Evolutionary conservation across 495 filamentous ascomycete genomes (phyloP).

Genomic region (Trypethelium eluteriae): DNA sequence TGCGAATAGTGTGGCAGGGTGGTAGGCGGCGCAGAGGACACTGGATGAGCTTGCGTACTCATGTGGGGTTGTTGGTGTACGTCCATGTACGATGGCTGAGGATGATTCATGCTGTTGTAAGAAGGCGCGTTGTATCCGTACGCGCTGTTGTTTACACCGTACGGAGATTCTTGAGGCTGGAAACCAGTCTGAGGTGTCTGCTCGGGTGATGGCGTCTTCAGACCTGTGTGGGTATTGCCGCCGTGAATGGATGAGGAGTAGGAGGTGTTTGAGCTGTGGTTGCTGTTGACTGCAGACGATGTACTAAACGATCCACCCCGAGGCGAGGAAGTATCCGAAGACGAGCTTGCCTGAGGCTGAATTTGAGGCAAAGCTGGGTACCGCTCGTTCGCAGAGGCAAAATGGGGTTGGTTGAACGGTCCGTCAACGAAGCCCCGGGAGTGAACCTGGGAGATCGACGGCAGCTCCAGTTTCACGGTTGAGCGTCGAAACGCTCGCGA

Average conservation of each 20-base stretch:
- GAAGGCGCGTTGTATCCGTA: conserved; percentile 29
- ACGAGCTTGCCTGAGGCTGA: conserved; percentile 44
- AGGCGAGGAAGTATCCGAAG: conserved; percentile 60
- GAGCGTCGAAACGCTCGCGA: conserved; percentile 13
- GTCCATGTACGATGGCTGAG: conserved; percentile 76
- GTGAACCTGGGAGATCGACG: conserved; percentile 83
- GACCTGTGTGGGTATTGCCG: conserved; percentile 41
- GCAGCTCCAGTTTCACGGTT: conserved; percentile 98
- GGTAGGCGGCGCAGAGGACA: conserved; percentile 72
- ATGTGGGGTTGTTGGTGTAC: conserved; percentile 68
- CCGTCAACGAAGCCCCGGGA: conserved; percentile 78
- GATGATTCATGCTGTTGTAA: conserved; percentile 76
- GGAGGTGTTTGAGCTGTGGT: conserved; percentile 36
- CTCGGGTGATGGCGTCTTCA: conserved; percentile 43
- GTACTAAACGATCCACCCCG: conserved; percentile 61
- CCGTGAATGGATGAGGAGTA: conserved; percentile 45
- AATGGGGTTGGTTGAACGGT: conserved; percentile 68
- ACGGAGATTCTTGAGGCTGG: conserved; percentile 28
- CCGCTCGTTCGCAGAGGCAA: conserved; percentile 65
- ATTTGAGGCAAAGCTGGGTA: conserved; percentile 68
- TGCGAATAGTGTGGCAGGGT: conserved; percentile 62
- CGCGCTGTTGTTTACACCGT: conserved; percentile 22
- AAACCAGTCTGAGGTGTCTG: conserved; percentile 31
- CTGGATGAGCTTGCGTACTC: conserved; percentile 71
- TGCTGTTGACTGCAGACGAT: conserved; percentile 36